These are phyloP conservation scores for Scleromitrula shiraiana DNA, from an alignment of 2,329 filamentous ascomycete genomes.

Conservation along the genomic window DNA sequence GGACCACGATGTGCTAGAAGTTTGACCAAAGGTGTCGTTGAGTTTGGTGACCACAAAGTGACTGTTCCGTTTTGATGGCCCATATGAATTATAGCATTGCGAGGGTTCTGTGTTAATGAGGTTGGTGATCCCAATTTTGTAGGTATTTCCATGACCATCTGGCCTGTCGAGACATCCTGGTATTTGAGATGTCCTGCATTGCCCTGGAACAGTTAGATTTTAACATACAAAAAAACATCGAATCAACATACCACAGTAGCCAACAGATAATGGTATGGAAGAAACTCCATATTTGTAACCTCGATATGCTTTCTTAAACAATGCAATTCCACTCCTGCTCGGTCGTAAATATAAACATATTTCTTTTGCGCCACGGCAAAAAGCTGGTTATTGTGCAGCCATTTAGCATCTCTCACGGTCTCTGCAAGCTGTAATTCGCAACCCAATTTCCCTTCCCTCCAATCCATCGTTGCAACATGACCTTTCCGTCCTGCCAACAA, in stretches of 20 bases:
- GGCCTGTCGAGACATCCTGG: constrained; percentile 88
- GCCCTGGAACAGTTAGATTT: constrained; percentile 40
- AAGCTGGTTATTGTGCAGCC: constrained; percentile 89
- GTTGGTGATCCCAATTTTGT: constrained; percentile 80
- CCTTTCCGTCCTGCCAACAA: constrained; percentile 84
- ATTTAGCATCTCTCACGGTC: constrained; percentile 81
- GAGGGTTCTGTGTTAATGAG: constrained; percentile 78
- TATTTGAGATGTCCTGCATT: constrained; percentile 83
- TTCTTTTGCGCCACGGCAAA: constrained; percentile 97
- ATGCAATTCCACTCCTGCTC: constrained; percentile 84
- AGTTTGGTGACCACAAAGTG: constrained; percentile 92
- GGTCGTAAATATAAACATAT: constrained; percentile 93
- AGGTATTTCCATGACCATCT: constrained; percentile 76
- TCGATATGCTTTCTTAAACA: constrained; percentile 85
- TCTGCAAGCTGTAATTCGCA: constrained; percentile 89
- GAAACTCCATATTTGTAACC: constrained; percentile 86
- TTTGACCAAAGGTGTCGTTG: constrained; percentile 78
- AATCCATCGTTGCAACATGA: constrained; percentile 94
- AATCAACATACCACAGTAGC: constrained; percentile 66
- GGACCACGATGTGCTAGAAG: constrained; percentile 84
- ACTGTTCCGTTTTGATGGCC: constrained; percentile 95
- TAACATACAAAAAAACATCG: background rate
- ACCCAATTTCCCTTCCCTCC: constrained; percentile 82
- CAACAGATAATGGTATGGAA: constrained; percentile 92
- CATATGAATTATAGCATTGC: constrained; percentile 85